Evolutionary conservation across 192 early-diverging fungal genomes (phyloP).

Genomic region (Diversispora eburnea): DNA sequence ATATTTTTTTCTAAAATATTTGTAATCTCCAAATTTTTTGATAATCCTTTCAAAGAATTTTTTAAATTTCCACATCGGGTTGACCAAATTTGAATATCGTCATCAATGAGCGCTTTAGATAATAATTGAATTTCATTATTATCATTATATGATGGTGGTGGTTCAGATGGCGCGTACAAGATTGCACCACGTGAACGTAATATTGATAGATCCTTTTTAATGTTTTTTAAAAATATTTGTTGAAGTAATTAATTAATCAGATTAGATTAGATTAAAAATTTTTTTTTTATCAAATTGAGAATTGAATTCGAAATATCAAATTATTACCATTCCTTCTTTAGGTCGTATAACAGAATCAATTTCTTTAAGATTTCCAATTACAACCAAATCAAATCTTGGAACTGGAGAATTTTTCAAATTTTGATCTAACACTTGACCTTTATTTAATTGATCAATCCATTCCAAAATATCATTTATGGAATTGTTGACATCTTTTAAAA

Average conservation of each 20-base stretch:
- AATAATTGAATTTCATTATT: background rate
- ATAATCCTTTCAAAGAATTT: background rate
- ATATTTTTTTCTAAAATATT: background rate
- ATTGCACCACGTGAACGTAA: too few species aligned
- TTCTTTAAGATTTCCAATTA: background rate
- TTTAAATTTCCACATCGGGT: background rate
- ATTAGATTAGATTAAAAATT: background rate
- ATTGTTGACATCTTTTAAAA: background rate
- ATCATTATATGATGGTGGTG: background rate
- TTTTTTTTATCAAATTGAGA: background rate
- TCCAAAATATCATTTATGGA: background rate
- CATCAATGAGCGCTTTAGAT: background rate
- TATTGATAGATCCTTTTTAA: too few species aligned
- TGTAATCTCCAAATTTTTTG: background rate
- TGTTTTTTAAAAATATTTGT: too few species aligned
- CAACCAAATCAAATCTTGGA: conserved; percentile 13
- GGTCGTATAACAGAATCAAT: conserved; percentile 3
- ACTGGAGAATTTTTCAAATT: background rate
- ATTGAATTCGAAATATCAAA: background rate
- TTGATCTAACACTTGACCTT: background rate
- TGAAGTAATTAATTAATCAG: background rate
- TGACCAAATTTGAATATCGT: conserved; percentile 11
- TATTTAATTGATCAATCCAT: background rate
- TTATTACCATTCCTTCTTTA: background rate
- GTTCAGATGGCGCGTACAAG: background rate